Conservation (phyloP, 805 yeast genomes). For the Lipomyces kockii region DNA sequence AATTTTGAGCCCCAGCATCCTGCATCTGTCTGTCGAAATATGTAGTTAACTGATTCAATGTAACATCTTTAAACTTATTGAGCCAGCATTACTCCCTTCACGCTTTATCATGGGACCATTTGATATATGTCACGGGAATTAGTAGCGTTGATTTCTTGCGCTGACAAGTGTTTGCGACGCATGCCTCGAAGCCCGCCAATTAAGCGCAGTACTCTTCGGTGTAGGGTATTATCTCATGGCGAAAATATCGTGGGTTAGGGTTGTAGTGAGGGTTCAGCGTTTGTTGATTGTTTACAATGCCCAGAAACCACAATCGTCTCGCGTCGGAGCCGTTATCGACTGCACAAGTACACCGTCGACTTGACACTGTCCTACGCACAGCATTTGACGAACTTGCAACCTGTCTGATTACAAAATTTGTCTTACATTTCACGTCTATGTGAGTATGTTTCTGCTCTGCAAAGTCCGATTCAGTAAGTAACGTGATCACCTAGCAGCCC, state of each 20-base stretch:
- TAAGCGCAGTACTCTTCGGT: too few relatives aligned
- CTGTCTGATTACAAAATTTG: neutral
- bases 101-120: too few relatives aligned
- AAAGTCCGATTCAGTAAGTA: neutral
- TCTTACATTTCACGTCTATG: neutral
- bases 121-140: neutral
- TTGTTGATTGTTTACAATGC: slow-evolving; percentile 5
- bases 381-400: neutral
- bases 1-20: too few relatives aligned
- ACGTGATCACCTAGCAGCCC: neutral
- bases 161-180: too few relatives aligned
- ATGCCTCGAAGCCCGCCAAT: too few relatives aligned
- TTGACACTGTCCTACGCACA: neutral
- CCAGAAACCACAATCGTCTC: neutral
- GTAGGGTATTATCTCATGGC: too few relatives aligned
- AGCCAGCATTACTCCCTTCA: neutral
- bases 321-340: neutral
- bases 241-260: neutral
- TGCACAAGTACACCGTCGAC: neutral
- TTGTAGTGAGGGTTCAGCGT: neutral
- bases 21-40: too few relatives aligned
- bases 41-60: neutral
- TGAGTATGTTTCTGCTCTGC: neutral
- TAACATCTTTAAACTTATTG: too few relatives aligned
- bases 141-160: too few relatives aligned